phyloP scores from a whole-genome alignment of 1,284 basidiomycete species.

The Ganoderma lucidum region DNA sequence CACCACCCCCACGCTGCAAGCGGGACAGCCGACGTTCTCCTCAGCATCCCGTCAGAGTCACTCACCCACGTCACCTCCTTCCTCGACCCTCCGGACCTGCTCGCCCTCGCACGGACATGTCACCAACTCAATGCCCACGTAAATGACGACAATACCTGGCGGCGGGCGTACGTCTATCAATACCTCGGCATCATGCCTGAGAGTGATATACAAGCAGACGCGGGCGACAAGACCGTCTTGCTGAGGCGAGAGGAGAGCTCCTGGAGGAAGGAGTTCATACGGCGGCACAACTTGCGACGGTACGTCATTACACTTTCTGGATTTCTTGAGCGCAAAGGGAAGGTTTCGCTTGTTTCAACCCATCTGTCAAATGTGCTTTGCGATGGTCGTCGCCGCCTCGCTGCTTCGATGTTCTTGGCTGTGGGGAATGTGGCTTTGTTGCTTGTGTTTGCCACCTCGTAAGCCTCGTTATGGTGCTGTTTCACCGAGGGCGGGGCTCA shows the following conservation, averaged over 20 bases:
- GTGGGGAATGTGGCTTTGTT: slow-evolving; percentile 5
- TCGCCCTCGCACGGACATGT: slow-evolving; percentile 65
- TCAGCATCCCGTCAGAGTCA: slow-evolving; percentile 73
- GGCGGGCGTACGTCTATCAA: slow-evolving; percentile 78
- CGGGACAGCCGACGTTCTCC: slow-evolving; percentile 44
- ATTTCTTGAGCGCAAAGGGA: slow-evolving; percentile 5
- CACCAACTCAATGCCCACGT: slow-evolving; percentile 68
- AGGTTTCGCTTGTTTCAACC: slow-evolving; percentile 8
- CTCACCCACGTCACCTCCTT: slow-evolving; percentile 84
- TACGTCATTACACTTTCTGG: slow-evolving; percentile 42
- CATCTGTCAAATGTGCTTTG: slow-evolving; percentile 9
- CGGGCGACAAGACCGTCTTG: slow-evolving; percentile 47
- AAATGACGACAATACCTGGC: slow-evolving; percentile 85
- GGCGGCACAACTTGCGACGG: slow-evolving; percentile 61
- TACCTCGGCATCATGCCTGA: slow-evolving; percentile 75
- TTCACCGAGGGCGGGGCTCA: background rate
- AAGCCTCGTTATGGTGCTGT: background rate
- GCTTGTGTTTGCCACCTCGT: background rate
- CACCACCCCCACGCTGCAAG: slow-evolving; percentile 26
- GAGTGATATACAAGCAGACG: slow-evolving; percentile 51
- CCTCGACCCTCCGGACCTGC: slow-evolving; percentile 72
- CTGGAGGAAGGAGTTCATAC: slow-evolving; percentile 76
- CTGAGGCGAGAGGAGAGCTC: slow-evolving; percentile 62
- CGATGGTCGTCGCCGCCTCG: slow-evolving; percentile 11
- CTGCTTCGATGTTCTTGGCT: slow-evolving; percentile 21